These are phyloP conservation scores for Limnanthes douglasii DNA, from an alignment of 345 rosid genomes.

Conservation along the genomic window DNA sequence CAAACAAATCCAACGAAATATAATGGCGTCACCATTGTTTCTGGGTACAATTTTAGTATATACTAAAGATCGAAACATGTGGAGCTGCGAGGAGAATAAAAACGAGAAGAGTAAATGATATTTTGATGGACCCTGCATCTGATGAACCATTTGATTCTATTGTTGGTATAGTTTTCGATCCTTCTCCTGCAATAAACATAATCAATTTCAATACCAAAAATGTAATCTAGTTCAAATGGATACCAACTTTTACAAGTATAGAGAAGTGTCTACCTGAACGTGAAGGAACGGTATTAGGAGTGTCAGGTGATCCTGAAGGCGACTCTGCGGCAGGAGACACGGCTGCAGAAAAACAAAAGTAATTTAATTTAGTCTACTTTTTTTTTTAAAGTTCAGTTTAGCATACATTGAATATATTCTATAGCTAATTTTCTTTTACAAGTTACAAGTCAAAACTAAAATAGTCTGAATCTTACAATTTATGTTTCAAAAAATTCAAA, in stretches of 20 bases:
- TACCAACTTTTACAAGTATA: too few relatives aligned
- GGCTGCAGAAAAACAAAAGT: conserved; percentile 3
- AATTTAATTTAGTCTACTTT: too few relatives aligned
- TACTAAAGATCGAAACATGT: conserved; percentile 21
- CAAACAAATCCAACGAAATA: conserved; percentile 7
- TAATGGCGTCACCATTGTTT: not conserved
- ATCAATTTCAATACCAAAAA: not conserved
- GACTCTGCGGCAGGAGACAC: conserved; percentile 27
- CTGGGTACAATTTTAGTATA: conserved; percentile 13
- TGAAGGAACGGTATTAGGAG: too few relatives aligned
- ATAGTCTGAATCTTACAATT: too few relatives aligned
- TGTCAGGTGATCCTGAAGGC: conserved; percentile 44
- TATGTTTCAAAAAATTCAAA: conserved; percentile 2
- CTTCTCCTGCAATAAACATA: conserved; percentile 15
- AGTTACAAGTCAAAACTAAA: too few relatives aligned
- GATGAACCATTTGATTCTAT: conserved; percentile 32
- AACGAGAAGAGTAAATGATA: conserved; percentile 33
- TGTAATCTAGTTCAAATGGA: conserved; percentile 1
- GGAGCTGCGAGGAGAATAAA: conserved; percentile 45
- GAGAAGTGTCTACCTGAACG: too few relatives aligned
- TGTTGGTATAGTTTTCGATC: conserved; percentile 52
- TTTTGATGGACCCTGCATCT: conserved; percentile 36
- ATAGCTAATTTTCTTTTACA: too few relatives aligned
- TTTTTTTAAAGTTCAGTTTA: too few relatives aligned
- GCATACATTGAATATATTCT: too few relatives aligned